Percentiles rank a stretch among this genome's conserved stretches.
phyloP scores from a whole-genome alignment of 176 grass and related monocot genomes.

The Triticum turgidum region DNA sequence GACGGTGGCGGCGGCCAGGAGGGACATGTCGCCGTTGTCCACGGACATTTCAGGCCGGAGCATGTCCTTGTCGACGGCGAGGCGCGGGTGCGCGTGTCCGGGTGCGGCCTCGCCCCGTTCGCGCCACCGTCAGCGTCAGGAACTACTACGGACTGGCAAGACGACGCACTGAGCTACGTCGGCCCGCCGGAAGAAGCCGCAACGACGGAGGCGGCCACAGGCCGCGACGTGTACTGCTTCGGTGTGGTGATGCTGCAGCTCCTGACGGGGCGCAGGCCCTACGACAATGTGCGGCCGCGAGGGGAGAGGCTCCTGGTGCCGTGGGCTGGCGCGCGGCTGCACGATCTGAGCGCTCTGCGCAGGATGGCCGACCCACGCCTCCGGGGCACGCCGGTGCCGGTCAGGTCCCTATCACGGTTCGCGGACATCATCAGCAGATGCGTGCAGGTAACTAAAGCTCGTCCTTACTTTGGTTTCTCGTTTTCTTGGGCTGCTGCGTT shows the following conservation, averaged over 20 bases:
- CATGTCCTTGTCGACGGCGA: conserved; percentile 51
- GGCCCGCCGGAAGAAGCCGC: conserved; percentile 23
- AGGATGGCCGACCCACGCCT: conserved; percentile 56
- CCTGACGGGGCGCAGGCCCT: conserved; percentile 55
- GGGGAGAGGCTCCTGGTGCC: conserved; percentile 47
- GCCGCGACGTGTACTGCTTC: conserved; percentile 56
- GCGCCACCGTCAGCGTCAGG: background rate
- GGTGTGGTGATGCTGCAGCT: conserved; percentile 70
- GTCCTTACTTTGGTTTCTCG: background rate
- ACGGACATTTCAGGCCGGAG: conserved; percentile 40
- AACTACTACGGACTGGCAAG: background rate
- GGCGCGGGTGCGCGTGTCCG: conserved; percentile 26
- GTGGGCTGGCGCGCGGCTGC: conserved; percentile 51
- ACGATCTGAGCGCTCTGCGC: conserved; percentile 51
- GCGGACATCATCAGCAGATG: conserved; percentile 65
- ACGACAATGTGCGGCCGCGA: conserved; percentile 42
- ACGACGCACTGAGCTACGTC: conserved; percentile 29
- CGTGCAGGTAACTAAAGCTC: conserved; percentile 33
- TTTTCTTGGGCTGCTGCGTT: background rate
- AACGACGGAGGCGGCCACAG: background rate
- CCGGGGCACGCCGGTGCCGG: background rate
- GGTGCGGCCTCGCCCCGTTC: conserved; percentile 30
- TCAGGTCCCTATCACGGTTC: conserved; percentile 64
- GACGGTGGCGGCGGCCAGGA: background rate
- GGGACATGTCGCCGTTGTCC: conserved; percentile 29